Percentiles rank a stretch among this genome's conserved stretches.
phyloP scores from a whole-genome alignment of 139 green algal species.

The Coccomyxa sp. region DNA sequence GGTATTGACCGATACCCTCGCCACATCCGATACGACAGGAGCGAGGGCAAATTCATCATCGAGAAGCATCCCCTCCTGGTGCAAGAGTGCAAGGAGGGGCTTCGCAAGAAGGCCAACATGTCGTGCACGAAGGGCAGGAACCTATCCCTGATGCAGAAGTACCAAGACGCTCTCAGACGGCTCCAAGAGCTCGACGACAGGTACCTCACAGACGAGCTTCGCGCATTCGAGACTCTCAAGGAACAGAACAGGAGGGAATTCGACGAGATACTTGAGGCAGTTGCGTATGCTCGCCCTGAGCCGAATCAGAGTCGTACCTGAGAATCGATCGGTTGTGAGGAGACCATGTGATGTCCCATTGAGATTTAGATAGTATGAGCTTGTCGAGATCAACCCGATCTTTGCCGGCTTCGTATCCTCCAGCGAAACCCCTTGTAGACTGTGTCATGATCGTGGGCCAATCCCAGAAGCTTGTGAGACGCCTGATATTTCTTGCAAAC shows the following conservation, averaged over 20 bases:
- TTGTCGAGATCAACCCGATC: neutral
- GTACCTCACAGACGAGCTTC: neutral
- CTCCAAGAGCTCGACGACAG: neutral
- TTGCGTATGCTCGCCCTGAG: neutral
- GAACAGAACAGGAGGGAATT: constrained; percentile 1
- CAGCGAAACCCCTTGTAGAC: neutral
- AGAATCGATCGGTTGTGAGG: neutral
- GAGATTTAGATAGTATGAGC: constrained; percentile 1
- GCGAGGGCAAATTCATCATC: neutral
- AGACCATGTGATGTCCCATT: constrained; percentile 1
- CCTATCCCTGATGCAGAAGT: neutral
- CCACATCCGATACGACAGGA: neutral
- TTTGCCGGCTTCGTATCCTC: neutral
- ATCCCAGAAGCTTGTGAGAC: neutral
- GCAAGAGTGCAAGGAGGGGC: neutral
- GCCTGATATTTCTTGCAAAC: constrained; percentile 1
- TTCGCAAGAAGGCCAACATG: neutral
- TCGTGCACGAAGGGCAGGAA: neutral
- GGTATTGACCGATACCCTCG: neutral
- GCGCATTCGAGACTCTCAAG: neutral
- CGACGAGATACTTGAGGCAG: neutral
- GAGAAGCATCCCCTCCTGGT: neutral
- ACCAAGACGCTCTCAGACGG: neutral
- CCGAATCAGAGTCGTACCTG: neutral
- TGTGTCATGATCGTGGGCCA: neutral